Base-by-base conservation (phyloP, 768 basidiomycete genomes). In the Leucosporidium scottii region DNA sequence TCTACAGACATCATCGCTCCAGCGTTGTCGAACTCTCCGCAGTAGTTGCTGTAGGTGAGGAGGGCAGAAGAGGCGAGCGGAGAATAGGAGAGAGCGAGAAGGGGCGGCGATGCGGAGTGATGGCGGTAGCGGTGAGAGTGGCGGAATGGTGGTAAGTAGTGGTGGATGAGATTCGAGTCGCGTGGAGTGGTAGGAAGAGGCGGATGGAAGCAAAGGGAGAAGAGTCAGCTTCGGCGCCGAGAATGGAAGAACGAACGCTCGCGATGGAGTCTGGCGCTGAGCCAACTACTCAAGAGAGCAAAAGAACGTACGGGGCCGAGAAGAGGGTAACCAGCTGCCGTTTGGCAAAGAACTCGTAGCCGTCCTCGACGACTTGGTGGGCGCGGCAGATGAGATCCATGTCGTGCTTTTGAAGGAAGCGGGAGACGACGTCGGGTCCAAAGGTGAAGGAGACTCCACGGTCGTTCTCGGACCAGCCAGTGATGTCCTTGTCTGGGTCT, bases 1-100 rank as follows among this genome's bases (percentile, higher is more conserved):
- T 97, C 94, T 53, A 99, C 94, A 76, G 90, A 93, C 94, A 98
- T 99, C 94, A 99, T 99, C 44, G 94, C 94, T 48, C 94, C 94
- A 6, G 94, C 93, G 79, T 99, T 99, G 79, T 99, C 94, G 76
- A 99, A 99, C 81, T 98, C 90, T 71, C 91, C 73, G 60, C 73
- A 74, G 69, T 74, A 74, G 61, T 74, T 74, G 4, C 64, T 69
- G 64, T 15, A 44, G 39, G 39, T 44, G 8, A 8, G 15, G 39
- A 44, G 39, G n/a, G n/a, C n/a, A n/a, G n/a, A n/a, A n/a, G 2
- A 17, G 39, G 39, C 39, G 39, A 2, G 15, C 10, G 39, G 2
- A 13, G 15, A 12, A 2, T 8, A 44, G 39, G 39, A 44, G 39
- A 15, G 39, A 6, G 39, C 2, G 39, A 44, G 34, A 34, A 34